These are phyloP conservation scores for Boechera divaricarpa DNA, from an alignment of 345 rosid species.

Conservation along the genomic window DNA sequence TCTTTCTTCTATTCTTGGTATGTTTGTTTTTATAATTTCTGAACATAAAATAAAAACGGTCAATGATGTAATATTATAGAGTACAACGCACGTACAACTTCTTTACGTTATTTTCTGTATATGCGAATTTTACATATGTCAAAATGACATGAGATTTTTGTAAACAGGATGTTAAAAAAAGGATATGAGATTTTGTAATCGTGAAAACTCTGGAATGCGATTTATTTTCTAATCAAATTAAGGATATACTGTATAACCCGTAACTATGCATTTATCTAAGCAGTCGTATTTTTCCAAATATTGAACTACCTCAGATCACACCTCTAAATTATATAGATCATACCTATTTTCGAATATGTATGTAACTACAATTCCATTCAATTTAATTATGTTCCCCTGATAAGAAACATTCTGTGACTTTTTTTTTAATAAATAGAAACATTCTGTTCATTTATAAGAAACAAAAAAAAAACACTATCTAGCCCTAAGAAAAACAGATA, in stretches of 20 bases:
- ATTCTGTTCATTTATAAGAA: background rate
- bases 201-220: background rate
- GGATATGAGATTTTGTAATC: slow-evolving; percentile 13
- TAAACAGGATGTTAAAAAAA: background rate
- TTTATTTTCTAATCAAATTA: background rate
- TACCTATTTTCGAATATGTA: background rate
- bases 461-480: background rate
- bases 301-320: background rate
- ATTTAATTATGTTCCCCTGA: background rate
- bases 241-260: too few relatives aligned
- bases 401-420: background rate
- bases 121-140: slow-evolving; percentile 32
- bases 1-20: background rate
- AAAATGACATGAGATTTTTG: slow-evolving; percentile 3
- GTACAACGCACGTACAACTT: slow-evolving; percentile 3
- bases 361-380: background rate
- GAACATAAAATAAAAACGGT: slow-evolving; percentile 26
- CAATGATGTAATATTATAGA: slow-evolving; percentile 17
- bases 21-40: slow-evolving; percentile 5
- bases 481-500: background rate
- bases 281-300: background rate
- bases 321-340: background rate
- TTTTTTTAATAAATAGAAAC: background rate
- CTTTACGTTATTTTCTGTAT: slow-evolving; percentile 18
- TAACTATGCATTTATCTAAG: background rate